Percentiles rank a stretch among this genome's conserved stretches.
Evolutionary conservation across 345 rosid species (phyloP).

Genomic region (Brassica rapa): DNA sequence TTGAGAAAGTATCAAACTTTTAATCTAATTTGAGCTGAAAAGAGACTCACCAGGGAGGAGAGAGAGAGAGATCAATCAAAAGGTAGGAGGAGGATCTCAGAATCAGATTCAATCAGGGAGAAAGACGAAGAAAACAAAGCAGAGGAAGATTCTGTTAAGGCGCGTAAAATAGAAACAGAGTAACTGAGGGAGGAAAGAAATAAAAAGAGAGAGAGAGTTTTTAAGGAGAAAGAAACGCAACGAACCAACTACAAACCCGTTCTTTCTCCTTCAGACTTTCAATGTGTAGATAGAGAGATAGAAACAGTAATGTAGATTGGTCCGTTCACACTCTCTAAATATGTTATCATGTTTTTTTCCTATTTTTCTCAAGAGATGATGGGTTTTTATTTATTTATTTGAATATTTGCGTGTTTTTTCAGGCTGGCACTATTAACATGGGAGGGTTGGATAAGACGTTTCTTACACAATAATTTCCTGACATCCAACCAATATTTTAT

Average conservation of each 20-base stretch:
- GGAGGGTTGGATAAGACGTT: slow-evolving; percentile 33
- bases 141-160: slow-evolving; percentile 9
- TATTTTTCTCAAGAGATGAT: not conserved
- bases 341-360: not conserved
- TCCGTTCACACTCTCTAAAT: slow-evolving; percentile 27
- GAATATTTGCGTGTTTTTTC: slow-evolving; percentile 4
- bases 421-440: slow-evolving; percentile 38
- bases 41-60: slow-evolving; percentile 21
- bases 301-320: slow-evolving; percentile 29
- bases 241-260: slow-evolving; percentile 52
- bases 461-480: slow-evolving; percentile 32
- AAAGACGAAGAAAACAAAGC: not conserved
- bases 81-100: slow-evolving; percentile 17
- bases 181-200: not conserved
- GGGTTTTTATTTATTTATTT: not conserved
- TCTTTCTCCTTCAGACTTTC: slow-evolving; percentile 42
- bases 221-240: slow-evolving; percentile 47
- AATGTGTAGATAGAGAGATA: slow-evolving; percentile 12
- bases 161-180: slow-evolving; percentile 3
- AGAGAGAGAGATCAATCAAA: slow-evolving; percentile 27
- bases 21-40: slow-evolving; percentile 26
- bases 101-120: slow-evolving; percentile 23
- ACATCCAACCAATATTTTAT: slow-evolving; percentile 20
- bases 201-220: not conserved
- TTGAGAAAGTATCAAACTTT: slow-evolving; percentile 30